A percentile compares a stretch with the other conserved stretches of the same genome.
Conservation (phyloP, 768 basidiomycete species). For the Gyrodon lividus region DNA sequence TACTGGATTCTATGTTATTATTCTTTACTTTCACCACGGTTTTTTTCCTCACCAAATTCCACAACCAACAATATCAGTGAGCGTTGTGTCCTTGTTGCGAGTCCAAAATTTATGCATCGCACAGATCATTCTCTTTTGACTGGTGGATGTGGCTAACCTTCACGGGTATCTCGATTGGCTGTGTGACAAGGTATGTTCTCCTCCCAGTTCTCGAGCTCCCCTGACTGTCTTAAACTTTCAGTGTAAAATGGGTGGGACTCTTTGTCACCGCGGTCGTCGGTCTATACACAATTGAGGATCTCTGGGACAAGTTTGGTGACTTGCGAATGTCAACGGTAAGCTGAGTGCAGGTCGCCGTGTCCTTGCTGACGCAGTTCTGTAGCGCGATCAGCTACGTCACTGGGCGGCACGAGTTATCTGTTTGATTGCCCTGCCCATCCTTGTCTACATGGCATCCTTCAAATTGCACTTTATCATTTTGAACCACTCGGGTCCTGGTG, state of each 20-base stretch:
- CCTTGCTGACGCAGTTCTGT: constrained; percentile 8
- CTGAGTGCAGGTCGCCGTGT: constrained; percentile 14
- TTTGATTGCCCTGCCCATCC: constrained; percentile 84
- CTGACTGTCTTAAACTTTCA: constrained; percentile 29
- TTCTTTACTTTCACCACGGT: constrained; percentile 98
- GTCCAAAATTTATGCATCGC: not conserved
- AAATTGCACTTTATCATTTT: constrained; percentile 95
- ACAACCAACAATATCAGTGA: constrained; percentile 93
- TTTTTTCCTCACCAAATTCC: constrained; percentile 93
- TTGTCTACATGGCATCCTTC: constrained; percentile 93
- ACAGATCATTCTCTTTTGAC: constrained; percentile 88
- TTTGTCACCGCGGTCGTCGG: constrained; percentile 96
- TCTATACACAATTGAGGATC: constrained; percentile 93
- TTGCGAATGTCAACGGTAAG: constrained; percentile 85
- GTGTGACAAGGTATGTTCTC: constrained; percentile 74
- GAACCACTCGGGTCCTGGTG: constrained; percentile 92
- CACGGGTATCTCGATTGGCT: constrained; percentile 93
- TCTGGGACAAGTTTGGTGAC: constrained; percentile 99
- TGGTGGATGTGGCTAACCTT: constrained; percentile 98
- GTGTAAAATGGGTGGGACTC: constrained; percentile 94
- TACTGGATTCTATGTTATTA: constrained; percentile 97
- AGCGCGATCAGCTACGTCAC: constrained; percentile 88
- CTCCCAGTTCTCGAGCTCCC: not conserved
- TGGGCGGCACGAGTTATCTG: constrained; percentile 86
- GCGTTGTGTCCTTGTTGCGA: constrained; percentile 27